A percentile compares a stretch with the other conserved stretches of the same genome.
Evolutionary conservation across 2,329 filamentous ascomycete species (phyloP).

Genomic region (Camillea tinctor): DNA sequence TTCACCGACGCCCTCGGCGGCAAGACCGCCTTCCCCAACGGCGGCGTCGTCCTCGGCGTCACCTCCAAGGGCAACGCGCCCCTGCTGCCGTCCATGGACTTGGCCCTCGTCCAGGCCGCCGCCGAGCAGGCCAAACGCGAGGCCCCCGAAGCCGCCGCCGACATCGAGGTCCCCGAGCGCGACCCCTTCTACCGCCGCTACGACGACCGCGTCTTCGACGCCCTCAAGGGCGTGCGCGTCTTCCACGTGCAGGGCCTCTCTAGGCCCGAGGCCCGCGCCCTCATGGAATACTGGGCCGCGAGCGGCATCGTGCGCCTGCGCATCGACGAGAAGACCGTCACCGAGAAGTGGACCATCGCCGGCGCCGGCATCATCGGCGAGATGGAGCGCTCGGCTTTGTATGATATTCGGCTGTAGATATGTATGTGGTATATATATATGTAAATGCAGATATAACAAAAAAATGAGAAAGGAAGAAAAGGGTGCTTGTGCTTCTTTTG

Average conservation of each 20-base stretch:
- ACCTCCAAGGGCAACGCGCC: conserved; percentile 71
- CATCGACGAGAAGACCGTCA: conserved; percentile 69
- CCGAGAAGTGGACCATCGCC: conserved; percentile 80
- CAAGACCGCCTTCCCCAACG: conserved; percentile 59
- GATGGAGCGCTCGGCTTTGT: conserved; percentile 67
- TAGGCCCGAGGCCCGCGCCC: conserved; percentile 69
- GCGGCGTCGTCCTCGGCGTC: conserved; percentile 75
- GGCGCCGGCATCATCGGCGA: conserved; percentile 80
- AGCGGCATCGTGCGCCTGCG: conserved; percentile 74
- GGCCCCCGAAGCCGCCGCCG: conserved; percentile 8
- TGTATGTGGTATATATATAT: not conserved
- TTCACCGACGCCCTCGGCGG: conserved; percentile 74
- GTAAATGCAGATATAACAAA: not conserved
- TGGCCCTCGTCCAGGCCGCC: conserved; percentile 60
- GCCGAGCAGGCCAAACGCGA: conserved; percentile 38
- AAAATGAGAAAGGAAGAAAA: not conserved
- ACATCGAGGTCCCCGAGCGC: conserved; percentile 34
- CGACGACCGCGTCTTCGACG: conserved; percentile 55
- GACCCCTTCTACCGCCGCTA: conserved; percentile 58
- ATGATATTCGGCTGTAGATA: conserved; percentile 22
- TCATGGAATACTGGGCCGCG: conserved; percentile 92
- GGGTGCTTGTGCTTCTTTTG: too few species aligned
- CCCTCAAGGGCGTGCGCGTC: conserved; percentile 49
- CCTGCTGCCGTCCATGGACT: conserved; percentile 63
- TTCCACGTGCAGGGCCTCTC: conserved; percentile 65